These are phyloP conservation scores for Lotus japonicus DNA, from an alignment of 306 rosid genomes.

Conservation along the genomic window DNA sequence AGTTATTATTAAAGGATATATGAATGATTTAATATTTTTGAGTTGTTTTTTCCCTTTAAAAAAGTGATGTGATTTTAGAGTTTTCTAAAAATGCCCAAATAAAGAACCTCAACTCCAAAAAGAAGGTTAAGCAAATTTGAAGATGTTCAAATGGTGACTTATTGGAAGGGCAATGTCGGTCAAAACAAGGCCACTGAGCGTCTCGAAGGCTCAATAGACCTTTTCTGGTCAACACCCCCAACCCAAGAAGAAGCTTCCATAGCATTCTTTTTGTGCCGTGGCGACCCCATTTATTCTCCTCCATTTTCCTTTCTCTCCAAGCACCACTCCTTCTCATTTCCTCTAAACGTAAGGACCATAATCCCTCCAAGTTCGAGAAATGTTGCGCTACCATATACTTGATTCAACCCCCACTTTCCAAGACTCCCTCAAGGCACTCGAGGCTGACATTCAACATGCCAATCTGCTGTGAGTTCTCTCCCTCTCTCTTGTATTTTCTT, in stretches of 20 bases:
- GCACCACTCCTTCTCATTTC: neutral
- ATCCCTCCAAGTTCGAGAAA: conserved; percentile 9
- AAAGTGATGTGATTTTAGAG: too few relatives aligned
- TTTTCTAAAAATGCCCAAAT: too few relatives aligned
- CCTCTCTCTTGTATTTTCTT: neutral
- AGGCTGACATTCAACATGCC: conserved; percentile 76
- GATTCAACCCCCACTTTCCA: conserved; percentile 45
- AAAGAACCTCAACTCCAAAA: too few relatives aligned
- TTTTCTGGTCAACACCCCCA: conserved; percentile 16
- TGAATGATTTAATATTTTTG: too few relatives aligned
- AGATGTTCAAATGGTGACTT: neutral
- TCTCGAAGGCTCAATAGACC: conserved; percentile 28
- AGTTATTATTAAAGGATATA: too few relatives aligned
- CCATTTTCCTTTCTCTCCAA: conserved; percentile 1
- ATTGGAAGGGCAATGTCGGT: neutral
- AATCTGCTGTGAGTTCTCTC: conserved; percentile 55
- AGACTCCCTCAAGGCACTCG: conserved; percentile 63
- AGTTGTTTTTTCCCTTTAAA: too few relatives aligned
- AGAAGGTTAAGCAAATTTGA: too few relatives aligned
- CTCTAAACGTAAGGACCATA: neutral
- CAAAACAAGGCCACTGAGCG: neutral
- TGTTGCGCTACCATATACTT: conserved; percentile 50
- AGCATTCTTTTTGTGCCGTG: neutral
- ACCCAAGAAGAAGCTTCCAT: neutral
- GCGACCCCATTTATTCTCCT: conserved; percentile 11